phyloP scores from a whole-genome alignment of 176 grass and related monocot species.

The Dactylis glomerata region DNA sequence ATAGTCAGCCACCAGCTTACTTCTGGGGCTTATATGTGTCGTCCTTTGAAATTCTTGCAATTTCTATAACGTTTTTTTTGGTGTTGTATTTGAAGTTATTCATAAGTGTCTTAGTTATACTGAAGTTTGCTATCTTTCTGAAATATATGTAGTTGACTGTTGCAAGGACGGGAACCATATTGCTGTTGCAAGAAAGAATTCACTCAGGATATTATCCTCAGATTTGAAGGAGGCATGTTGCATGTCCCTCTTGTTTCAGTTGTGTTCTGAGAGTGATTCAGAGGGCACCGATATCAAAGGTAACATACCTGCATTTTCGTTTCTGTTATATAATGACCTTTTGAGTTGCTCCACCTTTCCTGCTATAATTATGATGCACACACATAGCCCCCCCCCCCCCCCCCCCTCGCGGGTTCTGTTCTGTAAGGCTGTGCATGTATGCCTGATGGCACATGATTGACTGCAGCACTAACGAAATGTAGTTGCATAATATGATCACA shows the following conservation, averaged over 20 bases:
- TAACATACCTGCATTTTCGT: constrained; percentile 31
- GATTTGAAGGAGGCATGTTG: constrained; percentile 66
- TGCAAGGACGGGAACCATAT: constrained; percentile 64
- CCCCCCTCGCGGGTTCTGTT: no score
- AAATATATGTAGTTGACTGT: constrained; percentile 68
- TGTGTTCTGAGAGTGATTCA: constrained; percentile 58
- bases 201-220: constrained; percentile 62
- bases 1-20: not conserved
- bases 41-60: constrained; percentile 6
- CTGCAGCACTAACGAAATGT: not conserved
- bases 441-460: not conserved
- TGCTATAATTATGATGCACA: not conserved
- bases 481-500: not conserved
- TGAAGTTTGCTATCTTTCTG: constrained; percentile 26
- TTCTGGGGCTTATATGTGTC: not conserved
- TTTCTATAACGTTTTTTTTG: not conserved
- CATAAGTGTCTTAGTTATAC: constrained; percentile 25
- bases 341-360: not conserved
- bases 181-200: constrained; percentile 63
- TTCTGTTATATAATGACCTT: not conserved
- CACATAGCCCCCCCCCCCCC: not conserved
- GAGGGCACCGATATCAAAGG: constrained; percentile 58
- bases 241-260: constrained; percentile 74
- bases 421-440: not conserved
- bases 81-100: constrained; percentile 21